phyloP scores from a whole-genome alignment of 805 yeast species.

The Tetrapisispora arboricola region DNA sequence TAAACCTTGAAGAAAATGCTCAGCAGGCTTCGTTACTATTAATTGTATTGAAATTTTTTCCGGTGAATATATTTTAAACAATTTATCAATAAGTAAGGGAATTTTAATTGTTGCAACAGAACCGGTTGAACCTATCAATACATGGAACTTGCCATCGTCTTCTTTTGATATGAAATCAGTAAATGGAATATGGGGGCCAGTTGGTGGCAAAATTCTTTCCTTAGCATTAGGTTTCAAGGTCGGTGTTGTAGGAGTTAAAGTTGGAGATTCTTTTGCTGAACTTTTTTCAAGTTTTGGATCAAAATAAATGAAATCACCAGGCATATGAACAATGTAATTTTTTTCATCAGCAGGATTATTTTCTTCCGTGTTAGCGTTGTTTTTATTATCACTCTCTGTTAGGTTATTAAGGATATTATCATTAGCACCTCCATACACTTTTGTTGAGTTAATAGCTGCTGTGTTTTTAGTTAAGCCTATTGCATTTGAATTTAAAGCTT shows the following conservation, averaged over 20 bases:
- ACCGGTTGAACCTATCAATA: constrained; percentile 87
- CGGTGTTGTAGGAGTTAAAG: constrained; percentile 11
- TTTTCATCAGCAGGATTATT: constrained; percentile 17
- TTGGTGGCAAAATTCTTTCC: constrained; percentile 42
- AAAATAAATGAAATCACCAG: constrained; percentile 28
- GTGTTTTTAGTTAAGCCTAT: not conserved
- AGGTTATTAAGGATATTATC: too few species aligned
- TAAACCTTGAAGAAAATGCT: constrained; percentile 53
- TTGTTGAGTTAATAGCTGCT: too few species aligned
- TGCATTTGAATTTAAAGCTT: not conserved
- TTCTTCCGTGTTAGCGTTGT: not conserved
- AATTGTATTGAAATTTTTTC: constrained; percentile 72
- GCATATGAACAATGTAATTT: constrained; percentile 27
- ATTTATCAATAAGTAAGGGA: constrained; percentile 77
- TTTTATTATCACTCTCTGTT: not conserved
- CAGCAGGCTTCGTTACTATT: constrained; percentile 68
- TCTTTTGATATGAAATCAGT: constrained; percentile 58
- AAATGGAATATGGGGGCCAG: constrained; percentile 56
- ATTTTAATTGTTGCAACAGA: constrained; percentile 94
- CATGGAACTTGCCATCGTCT: constrained; percentile 80
- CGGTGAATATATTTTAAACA: constrained; percentile 68
- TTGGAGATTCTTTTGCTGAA: not conserved
- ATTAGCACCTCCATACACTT: too few species aligned
- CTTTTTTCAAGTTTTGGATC: constrained; percentile 8
- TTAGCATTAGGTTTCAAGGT: constrained; percentile 24